Evolutionary conservation across 1,284 basidiomycete genomes (phyloP).

Genomic region (Polyporus tsugae): DNA sequence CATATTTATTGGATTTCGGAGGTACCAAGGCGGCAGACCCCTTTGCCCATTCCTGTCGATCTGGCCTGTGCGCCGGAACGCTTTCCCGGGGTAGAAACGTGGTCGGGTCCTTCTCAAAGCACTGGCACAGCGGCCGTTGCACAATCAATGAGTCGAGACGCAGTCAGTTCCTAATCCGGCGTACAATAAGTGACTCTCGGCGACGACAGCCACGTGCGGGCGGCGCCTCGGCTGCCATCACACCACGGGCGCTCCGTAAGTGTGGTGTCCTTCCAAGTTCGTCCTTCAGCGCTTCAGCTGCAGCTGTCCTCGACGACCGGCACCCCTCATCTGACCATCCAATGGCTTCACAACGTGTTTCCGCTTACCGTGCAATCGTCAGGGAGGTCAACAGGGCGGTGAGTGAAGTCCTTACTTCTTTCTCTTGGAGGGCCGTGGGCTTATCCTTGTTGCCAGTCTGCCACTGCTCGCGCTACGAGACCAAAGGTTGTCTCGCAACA

Average conservation of each 20-base stretch:
- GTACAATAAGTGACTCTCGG: constrained; percentile 19
- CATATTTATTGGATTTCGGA: constrained; percentile 14
- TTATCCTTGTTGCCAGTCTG: constrained; percentile 47
- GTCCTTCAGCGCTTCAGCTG: too few relatives aligned
- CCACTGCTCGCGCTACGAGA: constrained; percentile 51
- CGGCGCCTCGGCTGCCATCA: not conserved
- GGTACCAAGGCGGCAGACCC: constrained; percentile 19
- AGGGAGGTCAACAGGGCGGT: constrained; percentile 55
- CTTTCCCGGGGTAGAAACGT: constrained; percentile 5
- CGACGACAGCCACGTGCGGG: not conserved
- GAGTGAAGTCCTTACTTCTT: constrained; percentile 24
- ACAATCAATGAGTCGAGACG: not conserved
- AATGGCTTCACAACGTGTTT: constrained; percentile 30
- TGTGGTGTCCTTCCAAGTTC: not conserved
- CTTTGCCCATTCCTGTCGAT: constrained; percentile 20
- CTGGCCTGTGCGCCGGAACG: constrained; percentile 2
- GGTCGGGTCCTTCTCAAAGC: constrained; percentile 2
- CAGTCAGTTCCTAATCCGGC: not conserved
- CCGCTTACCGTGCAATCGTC: constrained; percentile 53
- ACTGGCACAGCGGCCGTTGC: constrained; percentile 7
- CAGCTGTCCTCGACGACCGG: not conserved
- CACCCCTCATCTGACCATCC: not conserved
- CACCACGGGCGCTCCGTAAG: not conserved
- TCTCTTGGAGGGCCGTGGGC: not conserved
- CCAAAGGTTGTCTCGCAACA: constrained; percentile 56